Evolutionary conservation across 768 basidiomycete genomes (phyloP).

Genomic region (Boletus sp.): DNA sequence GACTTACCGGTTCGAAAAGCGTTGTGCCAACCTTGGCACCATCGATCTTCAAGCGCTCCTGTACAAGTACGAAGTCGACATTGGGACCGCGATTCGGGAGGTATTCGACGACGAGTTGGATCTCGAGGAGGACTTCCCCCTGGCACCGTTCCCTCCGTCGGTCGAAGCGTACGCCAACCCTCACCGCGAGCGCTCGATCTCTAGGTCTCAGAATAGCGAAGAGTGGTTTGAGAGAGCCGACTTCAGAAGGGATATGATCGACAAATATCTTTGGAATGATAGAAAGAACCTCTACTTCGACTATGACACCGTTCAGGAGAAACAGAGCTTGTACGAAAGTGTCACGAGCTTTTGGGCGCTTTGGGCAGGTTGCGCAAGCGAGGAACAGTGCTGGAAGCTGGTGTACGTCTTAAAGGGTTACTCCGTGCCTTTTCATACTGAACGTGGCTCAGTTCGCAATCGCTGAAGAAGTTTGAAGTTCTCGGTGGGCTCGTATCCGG

Average conservation of each 20-base stretch:
- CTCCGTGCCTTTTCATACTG: constrained; percentile 10
- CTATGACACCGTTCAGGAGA: constrained; percentile 89
- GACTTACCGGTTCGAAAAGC: constrained; percentile 96
- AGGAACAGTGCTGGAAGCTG: constrained; percentile 90
- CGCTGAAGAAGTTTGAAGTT: constrained; percentile 94
- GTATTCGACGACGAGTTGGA: constrained; percentile 93
- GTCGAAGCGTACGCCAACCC: constrained; percentile 65
- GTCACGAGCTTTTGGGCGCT: constrained; percentile 97
- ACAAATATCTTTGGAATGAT: constrained; percentile 96
- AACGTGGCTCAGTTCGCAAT: constrained; percentile 58
- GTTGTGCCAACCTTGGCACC: constrained; percentile 94
- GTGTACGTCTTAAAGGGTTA: constrained; percentile 57
- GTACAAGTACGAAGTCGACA: constrained; percentile 99
- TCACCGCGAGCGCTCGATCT: constrained; percentile 56
- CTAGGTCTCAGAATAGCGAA: constrained; percentile 66
- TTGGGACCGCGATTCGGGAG: constrained; percentile 95
- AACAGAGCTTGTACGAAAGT: constrained; percentile 92
- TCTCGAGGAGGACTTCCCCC: constrained; percentile 86
- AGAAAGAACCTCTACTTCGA: constrained; percentile 93
- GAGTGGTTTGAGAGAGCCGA: constrained; percentile 95
- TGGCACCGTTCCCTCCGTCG: constrained; percentile 89
- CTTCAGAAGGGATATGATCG: constrained; percentile 79
- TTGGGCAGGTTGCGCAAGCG: constrained; percentile 97
- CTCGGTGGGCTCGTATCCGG: constrained; percentile 94
- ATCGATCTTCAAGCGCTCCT: constrained; percentile 94